Conservation (phyloP, 2,329 filamentous ascomycete species). For the Cladosporium sp. region DNA sequence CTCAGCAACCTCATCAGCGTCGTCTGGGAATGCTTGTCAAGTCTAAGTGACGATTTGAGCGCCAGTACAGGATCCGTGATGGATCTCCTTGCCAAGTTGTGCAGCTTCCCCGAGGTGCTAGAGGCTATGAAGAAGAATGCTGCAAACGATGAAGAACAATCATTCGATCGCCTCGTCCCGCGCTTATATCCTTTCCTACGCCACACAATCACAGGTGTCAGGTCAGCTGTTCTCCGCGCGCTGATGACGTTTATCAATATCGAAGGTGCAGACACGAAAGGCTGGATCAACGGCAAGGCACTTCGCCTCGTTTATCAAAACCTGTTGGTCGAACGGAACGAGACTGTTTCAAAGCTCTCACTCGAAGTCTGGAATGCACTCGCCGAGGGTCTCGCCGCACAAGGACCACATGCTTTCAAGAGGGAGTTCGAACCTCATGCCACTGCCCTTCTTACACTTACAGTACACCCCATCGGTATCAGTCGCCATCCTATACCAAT, state of each 20-base stretch:
- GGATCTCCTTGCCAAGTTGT: conserved; percentile 94
- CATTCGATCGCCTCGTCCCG: conserved; percentile 87
- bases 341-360: conserved; percentile 74
- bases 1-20: conserved; percentile 84
- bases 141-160: conserved; percentile 74
- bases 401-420: conserved; percentile 61
- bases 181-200: conserved; percentile 92
- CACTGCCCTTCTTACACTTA: conserved; percentile 75
- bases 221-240: conserved; percentile 86
- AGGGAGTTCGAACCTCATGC: conserved; percentile 71
- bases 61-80: conserved; percentile 97
- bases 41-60: conserved; percentile 93
- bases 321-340: conserved; percentile 85
- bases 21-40: conserved; percentile 95
- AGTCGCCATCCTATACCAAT: conserved; percentile 87
- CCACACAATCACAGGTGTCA: conserved; percentile 94
- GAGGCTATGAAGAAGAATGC: conserved; percentile 92
- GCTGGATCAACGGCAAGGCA: conserved; percentile 89
- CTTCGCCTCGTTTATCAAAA: conserved; percentile 92
- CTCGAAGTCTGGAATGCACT: conserved; percentile 82
- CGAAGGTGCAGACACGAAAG: conserved; percentile 71
- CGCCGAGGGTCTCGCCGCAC: conserved; percentile 60
- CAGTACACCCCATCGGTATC: conserved; percentile 87
- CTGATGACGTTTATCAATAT: conserved; percentile 89
- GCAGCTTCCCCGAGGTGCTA: conserved; percentile 87